Evolutionary conservation across 345 rosid species (phyloP).

Genomic region (Turritis glabra): DNA sequence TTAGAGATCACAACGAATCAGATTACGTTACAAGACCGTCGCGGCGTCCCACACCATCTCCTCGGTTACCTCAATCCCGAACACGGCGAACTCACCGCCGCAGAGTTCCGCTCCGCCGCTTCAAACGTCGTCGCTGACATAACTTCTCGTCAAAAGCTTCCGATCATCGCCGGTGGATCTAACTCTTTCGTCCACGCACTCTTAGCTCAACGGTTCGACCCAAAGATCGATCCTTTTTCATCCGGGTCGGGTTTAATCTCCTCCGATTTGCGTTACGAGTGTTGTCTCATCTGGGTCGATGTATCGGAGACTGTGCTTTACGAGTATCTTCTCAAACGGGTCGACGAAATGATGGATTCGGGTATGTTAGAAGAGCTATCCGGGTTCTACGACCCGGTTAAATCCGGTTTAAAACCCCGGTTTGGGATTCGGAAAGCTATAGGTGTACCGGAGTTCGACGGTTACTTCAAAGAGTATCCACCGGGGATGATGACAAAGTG

Average conservation of each 20-base stretch:
- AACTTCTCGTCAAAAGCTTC: conserved; percentile 46
- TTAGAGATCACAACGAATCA: conserved; percentile 90
- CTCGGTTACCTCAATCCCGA: conserved; percentile 56
- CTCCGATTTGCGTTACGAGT: conserved; percentile 60
- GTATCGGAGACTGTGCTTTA: conserved; percentile 59
- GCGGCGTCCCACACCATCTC: conserved; percentile 72
- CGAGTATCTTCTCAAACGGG: conserved; percentile 65
- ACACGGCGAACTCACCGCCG: conserved; percentile 53
- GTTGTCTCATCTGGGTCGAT: conserved; percentile 88
- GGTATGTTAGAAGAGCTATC: conserved; percentile 86
- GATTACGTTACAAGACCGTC: conserved; percentile 56
- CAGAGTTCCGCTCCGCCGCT: conserved; percentile 58
- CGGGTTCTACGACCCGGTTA: conserved; percentile 45
- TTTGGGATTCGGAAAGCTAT: conserved; percentile 75
- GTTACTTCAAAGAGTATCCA: conserved; percentile 54
- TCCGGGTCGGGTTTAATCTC: conserved; percentile 40
- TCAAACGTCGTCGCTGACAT: conserved; percentile 46
- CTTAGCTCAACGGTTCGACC: conserved; percentile 57
- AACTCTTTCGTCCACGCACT: conserved; percentile 81
- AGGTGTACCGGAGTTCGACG: conserved; percentile 86
- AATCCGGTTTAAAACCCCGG: conserved; percentile 10
- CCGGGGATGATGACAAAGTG: conserved; percentile 24
- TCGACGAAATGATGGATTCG: conserved; percentile 85
- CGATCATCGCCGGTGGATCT: conserved; percentile 88
- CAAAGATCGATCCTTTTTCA: conserved; percentile 48